Conservation (phyloP, 2,329 filamentous ascomycete genomes). For the Aspergillus japonicus region DNA sequence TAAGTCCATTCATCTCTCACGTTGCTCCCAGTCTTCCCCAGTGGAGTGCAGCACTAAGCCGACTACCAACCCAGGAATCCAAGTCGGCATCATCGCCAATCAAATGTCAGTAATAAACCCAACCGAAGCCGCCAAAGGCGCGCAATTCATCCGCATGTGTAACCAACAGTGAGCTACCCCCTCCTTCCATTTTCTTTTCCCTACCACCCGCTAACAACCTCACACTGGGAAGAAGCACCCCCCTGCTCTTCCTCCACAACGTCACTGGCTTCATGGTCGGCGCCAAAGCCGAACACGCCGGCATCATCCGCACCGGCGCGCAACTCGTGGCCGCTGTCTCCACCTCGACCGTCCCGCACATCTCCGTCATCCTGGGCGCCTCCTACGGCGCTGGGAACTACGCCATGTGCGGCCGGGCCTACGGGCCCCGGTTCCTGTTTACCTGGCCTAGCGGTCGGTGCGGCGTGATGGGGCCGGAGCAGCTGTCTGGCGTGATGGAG, state of each 20-base stretch:
- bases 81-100: constrained; percentile 44
- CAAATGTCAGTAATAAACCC: constrained; percentile 43
- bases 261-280: constrained; percentile 53
- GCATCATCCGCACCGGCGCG: constrained; percentile 47
- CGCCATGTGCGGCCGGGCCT: constrained; percentile 48
- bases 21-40: no score
- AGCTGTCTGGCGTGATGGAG: constrained; percentile 43
- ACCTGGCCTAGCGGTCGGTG: constrained; percentile 43
- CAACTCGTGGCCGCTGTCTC: constrained; percentile 48
- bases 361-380: constrained; percentile 46
- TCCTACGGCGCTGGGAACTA: constrained; percentile 51
- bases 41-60: no score
- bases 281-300: constrained; percentile 44
- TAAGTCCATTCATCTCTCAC: constrained; percentile 8
- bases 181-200: no score
- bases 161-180: constrained; percentile 41
- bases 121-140: constrained; percentile 42
- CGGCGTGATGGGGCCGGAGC: constrained; percentile 45
- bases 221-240: constrained; percentile 21
- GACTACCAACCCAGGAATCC: constrained; percentile 25
- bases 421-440: constrained; percentile 46
- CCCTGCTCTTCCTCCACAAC: constrained; percentile 50
- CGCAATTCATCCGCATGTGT: constrained; percentile 47
- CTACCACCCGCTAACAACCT: no score
- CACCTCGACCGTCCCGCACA: constrained; percentile 46